Evolutionary conservation across 192 early-diverging fungal genomes (phyloP).

Genomic region (Entophlyctis luteolus): DNA sequence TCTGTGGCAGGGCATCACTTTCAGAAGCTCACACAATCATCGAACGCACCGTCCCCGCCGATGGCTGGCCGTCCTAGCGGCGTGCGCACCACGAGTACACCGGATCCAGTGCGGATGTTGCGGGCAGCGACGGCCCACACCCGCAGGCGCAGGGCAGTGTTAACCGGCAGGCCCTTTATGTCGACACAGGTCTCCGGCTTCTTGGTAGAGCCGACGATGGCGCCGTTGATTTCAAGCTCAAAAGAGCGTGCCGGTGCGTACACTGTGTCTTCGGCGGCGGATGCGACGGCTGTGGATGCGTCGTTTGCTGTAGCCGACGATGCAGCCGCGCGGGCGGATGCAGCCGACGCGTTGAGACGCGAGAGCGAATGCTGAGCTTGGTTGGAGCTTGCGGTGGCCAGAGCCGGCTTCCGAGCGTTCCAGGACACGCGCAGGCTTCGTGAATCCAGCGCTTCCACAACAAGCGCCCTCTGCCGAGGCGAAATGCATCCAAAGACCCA

Average conservation of each 20-base stretch:
- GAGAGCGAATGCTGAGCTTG: background rate
- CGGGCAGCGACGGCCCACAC: constrained; percentile 38
- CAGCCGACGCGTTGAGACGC: background rate
- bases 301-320: background rate
- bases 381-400: background rate
- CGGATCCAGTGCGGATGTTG: constrained; percentile 27
- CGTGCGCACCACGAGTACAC: constrained; percentile 20
- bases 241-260: constrained; percentile 16
- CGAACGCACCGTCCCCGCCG: no score
- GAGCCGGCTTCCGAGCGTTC: no score
- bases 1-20: no score
- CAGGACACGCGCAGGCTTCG: no score
- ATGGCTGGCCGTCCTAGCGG: no score
- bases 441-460: no score
- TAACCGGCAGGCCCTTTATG: constrained; percentile 22
- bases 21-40: no score
- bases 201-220: constrained; percentile 31
- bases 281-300: background rate
- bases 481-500: no score
- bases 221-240: constrained; percentile 39
- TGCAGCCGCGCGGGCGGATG: background rate
- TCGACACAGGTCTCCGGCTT: constrained; percentile 26
- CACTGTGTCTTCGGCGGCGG: background rate
- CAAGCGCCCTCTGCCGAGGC: no score
- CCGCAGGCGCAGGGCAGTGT: constrained; percentile 24